These are phyloP conservation scores for Fusarium neocosmosporiellum DNA, from an alignment of 2,329 filamentous ascomycete species.

Conservation along the genomic window DNA sequence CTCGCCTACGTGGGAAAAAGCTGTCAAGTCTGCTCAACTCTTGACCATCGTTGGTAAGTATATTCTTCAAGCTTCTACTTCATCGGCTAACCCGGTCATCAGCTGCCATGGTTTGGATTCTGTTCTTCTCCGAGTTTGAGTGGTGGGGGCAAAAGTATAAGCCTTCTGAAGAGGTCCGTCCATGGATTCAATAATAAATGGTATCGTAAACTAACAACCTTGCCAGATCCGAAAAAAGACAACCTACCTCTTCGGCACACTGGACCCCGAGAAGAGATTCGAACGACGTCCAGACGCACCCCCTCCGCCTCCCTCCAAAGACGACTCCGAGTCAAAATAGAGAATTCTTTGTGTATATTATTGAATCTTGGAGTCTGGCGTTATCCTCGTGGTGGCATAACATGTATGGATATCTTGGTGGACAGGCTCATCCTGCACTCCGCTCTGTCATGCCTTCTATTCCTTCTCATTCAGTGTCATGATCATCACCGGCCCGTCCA, in stretches of 20 bases:
- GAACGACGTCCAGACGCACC: conserved; percentile 55
- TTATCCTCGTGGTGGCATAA: conserved; percentile 39
- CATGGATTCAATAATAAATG: not conserved
- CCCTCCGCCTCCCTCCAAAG: conserved; percentile 41
- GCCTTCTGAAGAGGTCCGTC: conserved; percentile 54
- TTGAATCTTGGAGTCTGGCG: conserved; percentile 44
- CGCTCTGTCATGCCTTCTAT: conserved; percentile 20
- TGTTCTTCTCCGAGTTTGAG: conserved; percentile 58
- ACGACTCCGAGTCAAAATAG: conserved; percentile 44
- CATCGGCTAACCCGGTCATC: conserved; percentile 16
- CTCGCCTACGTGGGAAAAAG: conserved; percentile 73
- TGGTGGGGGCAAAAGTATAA: conserved; percentile 58
- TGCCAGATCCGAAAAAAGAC: conserved; percentile 51
- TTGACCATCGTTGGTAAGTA: conserved; percentile 64
- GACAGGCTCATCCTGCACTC: conserved; percentile 31
- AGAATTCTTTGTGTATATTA: conserved; percentile 41
- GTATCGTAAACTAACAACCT: conserved; percentile 13
- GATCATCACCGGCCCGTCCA: conserved; percentile 57
- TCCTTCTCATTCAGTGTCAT: conserved; percentile 13
- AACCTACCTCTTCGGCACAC: conserved; percentile 53
- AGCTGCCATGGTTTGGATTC: conserved; percentile 53
- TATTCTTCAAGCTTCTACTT: not conserved
- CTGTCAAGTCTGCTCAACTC: conserved; percentile 73
- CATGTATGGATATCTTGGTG: conserved; percentile 40
- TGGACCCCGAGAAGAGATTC: conserved; percentile 56